Evolutionary conservation across 352 stramenopile genomes (phyloP), one percentile per base, ranked within the genome.

Genomic region (Thalassiosira livingstoniorum): DNA sequence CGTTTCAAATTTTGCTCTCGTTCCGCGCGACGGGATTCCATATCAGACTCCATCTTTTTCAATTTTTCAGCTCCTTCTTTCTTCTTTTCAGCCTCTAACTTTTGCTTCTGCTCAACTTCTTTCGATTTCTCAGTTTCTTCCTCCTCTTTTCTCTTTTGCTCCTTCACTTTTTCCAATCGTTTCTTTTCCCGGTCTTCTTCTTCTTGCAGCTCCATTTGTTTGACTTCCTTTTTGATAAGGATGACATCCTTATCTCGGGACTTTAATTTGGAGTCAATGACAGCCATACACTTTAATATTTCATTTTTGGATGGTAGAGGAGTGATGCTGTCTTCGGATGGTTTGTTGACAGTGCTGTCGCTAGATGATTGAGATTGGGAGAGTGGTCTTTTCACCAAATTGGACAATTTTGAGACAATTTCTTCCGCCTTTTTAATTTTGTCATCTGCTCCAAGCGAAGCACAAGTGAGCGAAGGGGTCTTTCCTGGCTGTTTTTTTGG

Each of bases 101-200:
- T 11, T 27, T 58, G 47, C 21, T n/a, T 11, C 13, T 23, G 39
- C 18, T 68, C 37, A 18, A 60, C 45, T 21, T 69, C 57, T 29
- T 79, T 64, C 57, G 83, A 53, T 54, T 62, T 75, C 35, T 76
- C 68, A 23, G 67, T 64, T 47, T 75, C 67, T 54, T 63, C 51
- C 35, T 63, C 64, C 4, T 43, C 67, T 11, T 60, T 51, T 13
- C 69, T 42, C 55, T 53, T 39, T 32, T 39, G 51, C 58, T 80
- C 71, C 39, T 83, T 68, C 35, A 83, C 79, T 37, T 53, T 58
- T 15, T 23, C 47, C 18, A 71, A 42, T 23, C 67, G 58, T 21
- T 69, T 47, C n/a, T 79, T 64, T 55, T 85, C 60, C 31, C 64
- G 78, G 34, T 87, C 79, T 61, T 92, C 87, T 51, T 89, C 87